Base-by-base conservation (phyloP, 345 rosid genomes). In the Lepidium africanum region DNA sequence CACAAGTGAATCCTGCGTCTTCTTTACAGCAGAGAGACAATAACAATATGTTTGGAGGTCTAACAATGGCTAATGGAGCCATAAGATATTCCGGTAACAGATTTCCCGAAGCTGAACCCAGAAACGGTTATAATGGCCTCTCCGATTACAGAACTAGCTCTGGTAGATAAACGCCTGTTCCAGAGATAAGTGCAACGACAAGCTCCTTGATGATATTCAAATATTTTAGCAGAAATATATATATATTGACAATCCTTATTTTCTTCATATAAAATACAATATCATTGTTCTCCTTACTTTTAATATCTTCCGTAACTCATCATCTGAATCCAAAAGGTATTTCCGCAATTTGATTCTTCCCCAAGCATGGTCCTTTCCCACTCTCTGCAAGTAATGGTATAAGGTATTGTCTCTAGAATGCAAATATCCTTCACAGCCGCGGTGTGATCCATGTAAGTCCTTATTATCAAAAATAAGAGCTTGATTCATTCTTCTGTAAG, bases 291-390 rank as follows among this genome's bases (percentile, higher is more conserved):
- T 64, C 10, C 10, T 39, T 8, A 25, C 13, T 39, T 13, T 40
- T 9, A 5, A n/a, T 17, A 7, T 46, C 32, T 62, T 46, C 41
- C 8, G 19, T 23, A 37, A 64, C 70, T 27, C 25, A 65, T 12
- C 46, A 6, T 23, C 23, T 3, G 13, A 35, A 63, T n/a, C 41
- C 10, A 3, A 83, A 76, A 63, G 87, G 88, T 41, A 89, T 83
- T 65, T 75, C 85, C 0, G 81, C 89, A 6, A 83, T 86, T 54
- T 73, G 86, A 57, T 86, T 89, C 79, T 86, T 84, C 83, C 89
- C 94, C 57, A 91, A 86, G 59, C 50, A 78, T 38, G 88, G 89
- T 13, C 98, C 86, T 80, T 83, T 89, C 77, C 86, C 87, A 65
- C 87, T 86, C 42, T 89, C 92, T n/a, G 90, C 87, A 5, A 90